Evolutionary conservation across 2,329 filamentous ascomycete genomes (phyloP), one percentile per base, ranked within the genome.

Genomic region (Penicillium decumbens): DNA sequence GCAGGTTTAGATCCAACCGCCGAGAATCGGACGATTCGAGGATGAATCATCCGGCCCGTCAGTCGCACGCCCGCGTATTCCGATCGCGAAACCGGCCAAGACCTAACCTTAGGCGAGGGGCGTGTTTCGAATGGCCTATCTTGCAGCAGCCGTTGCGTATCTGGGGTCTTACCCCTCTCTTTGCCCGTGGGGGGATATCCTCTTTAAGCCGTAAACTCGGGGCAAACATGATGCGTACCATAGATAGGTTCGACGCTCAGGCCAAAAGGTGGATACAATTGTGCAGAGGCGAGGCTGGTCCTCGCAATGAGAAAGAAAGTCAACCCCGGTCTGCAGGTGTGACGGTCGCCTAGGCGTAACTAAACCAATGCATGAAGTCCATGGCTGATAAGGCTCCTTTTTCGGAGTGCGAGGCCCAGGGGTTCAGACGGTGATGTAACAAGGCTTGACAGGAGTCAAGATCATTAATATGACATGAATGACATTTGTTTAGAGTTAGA

Each of bases 171-270:
- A 13, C 23, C 38, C 23, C 38, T 18, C 27, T 23, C n/a, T 12
- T 28, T 41, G 23, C 23, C 25, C 20, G 37, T 29, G 28, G 18
- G 27, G 27, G n/a, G n/a, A 20, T 28, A 30, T 25, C 20, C 27
- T 45, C 25, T n/a, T n/a, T 13, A 37, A n/a, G 13, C 37, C 30
- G 37, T 23, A 47, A 23, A 4, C 3, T 23, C 20, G 30, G 28
- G 44, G 29, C n/a, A 43, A 35, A 35, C 38, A 23, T 45, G 12
- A 10, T 9, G 27, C 27, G 3, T 45, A 18, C 15, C 20, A 20
- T 32, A 41, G 49, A 25, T 51, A 45, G 28, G 43, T 51, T 49
- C 37, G 43, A 45, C 51, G 58, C 60, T 61, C 55, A 54, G 58
- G 44, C 52, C 58, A 56, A 47, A 39, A 15, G 45, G 49, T 50